Percentiles rank a stretch among this genome's conserved stretches.
Evolutionary conservation across 805 yeast genomes (phyloP).

Genomic region (Yarrowia hollandica): DNA sequence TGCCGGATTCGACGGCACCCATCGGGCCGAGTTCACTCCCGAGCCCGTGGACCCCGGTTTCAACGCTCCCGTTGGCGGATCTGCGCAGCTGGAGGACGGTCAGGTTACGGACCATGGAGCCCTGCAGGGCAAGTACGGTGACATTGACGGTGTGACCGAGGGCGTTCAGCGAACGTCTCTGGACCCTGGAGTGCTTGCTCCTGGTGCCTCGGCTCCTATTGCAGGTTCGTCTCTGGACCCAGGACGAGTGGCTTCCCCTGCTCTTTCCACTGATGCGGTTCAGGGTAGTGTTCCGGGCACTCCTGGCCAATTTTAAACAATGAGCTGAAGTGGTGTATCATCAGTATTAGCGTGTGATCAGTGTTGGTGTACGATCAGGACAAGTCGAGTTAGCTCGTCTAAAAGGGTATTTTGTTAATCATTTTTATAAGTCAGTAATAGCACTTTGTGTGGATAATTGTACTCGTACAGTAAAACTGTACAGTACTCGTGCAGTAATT

Average conservation of each 20-base stretch:
- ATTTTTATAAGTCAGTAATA: too few species aligned
- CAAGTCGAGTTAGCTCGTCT: too few species aligned
- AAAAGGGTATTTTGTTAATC: too few species aligned
- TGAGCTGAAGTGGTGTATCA: too few species aligned
- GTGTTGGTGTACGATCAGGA: too few species aligned
- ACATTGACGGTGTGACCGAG: conserved; percentile 8
- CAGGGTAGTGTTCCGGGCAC: conserved; percentile 13
- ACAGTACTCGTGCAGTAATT: too few species aligned
- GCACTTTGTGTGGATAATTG: too few species aligned
- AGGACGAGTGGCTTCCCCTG: conserved; percentile 1
- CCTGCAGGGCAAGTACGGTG: conserved; percentile 20
- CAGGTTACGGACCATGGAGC: conserved; percentile 19
- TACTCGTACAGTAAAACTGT: too few species aligned
- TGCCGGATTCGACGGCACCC: conserved; percentile 22
- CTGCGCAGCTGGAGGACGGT: conserved; percentile 3
- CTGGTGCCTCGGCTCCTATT: conserved; percentile 1
- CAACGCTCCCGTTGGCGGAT: conserved; percentile 15
- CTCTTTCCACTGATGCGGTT: conserved; percentile 3
- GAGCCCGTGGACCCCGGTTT: conserved; percentile 23
- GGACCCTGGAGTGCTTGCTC: conserved; percentile 9
- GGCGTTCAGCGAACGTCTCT: not conserved
- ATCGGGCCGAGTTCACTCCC: conserved; percentile 12
- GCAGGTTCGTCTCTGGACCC: not conserved
- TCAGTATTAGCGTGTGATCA: too few species aligned
- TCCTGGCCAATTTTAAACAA: conserved; percentile 5